Evolutionary conservation across 192 early-diverging fungal genomes (phyloP), one percentile per base, ranked within the genome.

Genomic region (Phlyctochytrium planicorne): DNA sequence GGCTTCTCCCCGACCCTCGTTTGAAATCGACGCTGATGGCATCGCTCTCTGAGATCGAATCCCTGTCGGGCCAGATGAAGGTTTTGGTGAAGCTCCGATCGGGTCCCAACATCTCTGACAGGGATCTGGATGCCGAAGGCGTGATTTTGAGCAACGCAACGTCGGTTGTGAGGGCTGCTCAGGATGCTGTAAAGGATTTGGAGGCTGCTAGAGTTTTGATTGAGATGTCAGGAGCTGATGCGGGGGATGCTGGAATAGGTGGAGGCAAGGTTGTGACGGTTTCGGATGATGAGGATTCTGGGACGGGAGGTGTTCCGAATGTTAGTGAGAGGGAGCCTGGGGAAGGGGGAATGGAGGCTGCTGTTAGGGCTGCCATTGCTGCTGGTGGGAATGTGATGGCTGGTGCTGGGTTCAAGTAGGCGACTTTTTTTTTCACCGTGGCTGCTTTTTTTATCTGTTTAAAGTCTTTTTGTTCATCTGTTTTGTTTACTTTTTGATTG

Each of bases 81-180:
- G 67, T 52, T 0, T 34, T 59, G 3, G 62, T 59, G 20, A 14
- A 55, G 23, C 6, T 30, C 12, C 63, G 27, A 17, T 20, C 6
- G 23, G 50, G 47, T 10, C 25, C 23, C 53, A 6, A 17, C 14
- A 53, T 57, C 27, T 55, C 27, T 2, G 53, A 56, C 6, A 25
- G 6, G 17, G 70, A 71, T 34, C 57, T 47, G 34, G 73, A 74
- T 47, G 57, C 16, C 2, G 73, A 74, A n/a, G 73, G 73, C 12
- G 34, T 59, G 12, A 63, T 74, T 2, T 25, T 70, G 30, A 71
- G 57, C 27, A 56, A 61, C 52, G 73, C 73, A n/a, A 30, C 33
- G 17, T 59, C 70, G 47, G 73, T 74, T 50, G 73, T 74, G 12
- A 53, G 56, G 24, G 62, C 60, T 2, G 68, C 73, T 4, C 47